phyloP scores from a whole-genome alignment of 2,329 filamentous ascomycete species.

The Tolypocladium ovalisporum region DNA sequence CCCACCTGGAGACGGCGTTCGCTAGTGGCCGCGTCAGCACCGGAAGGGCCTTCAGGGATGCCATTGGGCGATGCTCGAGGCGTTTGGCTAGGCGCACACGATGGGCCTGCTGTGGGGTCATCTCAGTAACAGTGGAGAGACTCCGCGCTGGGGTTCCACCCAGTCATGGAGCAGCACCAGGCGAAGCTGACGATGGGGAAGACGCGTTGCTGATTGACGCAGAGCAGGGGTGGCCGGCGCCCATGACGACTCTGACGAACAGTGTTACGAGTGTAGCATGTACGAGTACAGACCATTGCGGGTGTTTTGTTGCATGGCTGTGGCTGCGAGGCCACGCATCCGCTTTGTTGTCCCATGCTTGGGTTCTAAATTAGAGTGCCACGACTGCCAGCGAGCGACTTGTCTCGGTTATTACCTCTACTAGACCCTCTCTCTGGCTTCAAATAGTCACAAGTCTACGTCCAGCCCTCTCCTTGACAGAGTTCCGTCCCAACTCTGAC shows the following conservation, averaged over 20 bases:
- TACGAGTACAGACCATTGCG: neutral
- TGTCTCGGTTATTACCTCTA: too few species aligned
- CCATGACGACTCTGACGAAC: neutral
- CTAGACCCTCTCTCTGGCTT: neutral
- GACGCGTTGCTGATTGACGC: neutral
- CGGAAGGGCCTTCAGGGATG: conserved; percentile 1
- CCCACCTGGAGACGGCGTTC: neutral
- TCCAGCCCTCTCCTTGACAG: neutral
- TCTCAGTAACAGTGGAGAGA: neutral
- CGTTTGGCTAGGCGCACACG: neutral
- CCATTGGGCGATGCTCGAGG: conserved; percentile 1
- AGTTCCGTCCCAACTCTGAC: neutral
- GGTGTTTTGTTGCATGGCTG: neutral
- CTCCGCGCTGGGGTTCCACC: neutral
- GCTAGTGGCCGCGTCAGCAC: conserved; percentile 9
- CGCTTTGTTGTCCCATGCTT: neutral
- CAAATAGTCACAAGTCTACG: neutral
- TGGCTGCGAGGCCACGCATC: conserved; percentile 2
- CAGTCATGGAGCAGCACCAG: neutral
- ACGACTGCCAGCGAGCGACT: neutral
- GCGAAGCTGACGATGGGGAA: conserved; percentile 1
- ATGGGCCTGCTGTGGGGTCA: neutral
- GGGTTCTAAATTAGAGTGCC: neutral
- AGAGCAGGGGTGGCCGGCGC: neutral
- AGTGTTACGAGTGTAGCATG: neutral